Conservation (phyloP, 2,329 filamentous ascomycete species). For the Verticillium nonalfalfae region DNA sequence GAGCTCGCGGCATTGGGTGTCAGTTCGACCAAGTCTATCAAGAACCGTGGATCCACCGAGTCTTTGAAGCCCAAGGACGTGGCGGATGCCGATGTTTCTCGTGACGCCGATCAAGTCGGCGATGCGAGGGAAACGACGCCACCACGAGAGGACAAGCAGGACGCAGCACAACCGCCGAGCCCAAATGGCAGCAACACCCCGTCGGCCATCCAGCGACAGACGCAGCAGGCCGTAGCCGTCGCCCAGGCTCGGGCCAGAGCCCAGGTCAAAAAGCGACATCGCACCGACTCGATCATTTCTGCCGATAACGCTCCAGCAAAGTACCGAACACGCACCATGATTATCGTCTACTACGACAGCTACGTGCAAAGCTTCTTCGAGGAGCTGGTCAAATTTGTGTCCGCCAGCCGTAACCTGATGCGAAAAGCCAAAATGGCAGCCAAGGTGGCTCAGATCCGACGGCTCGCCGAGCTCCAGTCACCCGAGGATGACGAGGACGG, state of each 20-base stretch:
- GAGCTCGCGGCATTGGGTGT: conserved; percentile 47
- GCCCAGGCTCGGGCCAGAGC: conserved; percentile 40
- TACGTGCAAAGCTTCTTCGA: conserved; percentile 81
- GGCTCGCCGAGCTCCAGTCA: conserved; percentile 52
- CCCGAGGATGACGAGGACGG: conserved; percentile 37
- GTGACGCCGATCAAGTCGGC: conserved; percentile 7
- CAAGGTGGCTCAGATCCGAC: conserved; percentile 61
- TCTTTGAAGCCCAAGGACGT: conserved; percentile 42
- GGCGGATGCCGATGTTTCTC: conserved; percentile 9
- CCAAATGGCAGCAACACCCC: conserved; percentile 23
- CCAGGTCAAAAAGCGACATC: conserved; percentile 41
- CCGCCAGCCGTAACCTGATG: conserved; percentile 73
- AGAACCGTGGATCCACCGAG: conserved; percentile 47
- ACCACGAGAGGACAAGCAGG: conserved; percentile 2
- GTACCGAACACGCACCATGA: conserved; percentile 66
- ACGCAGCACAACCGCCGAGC: conserved; percentile 18
- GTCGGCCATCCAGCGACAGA: conserved; percentile 30
- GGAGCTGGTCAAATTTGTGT: conserved; percentile 73
- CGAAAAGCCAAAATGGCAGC: conserved; percentile 83
- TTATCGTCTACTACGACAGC: conserved; percentile 89
- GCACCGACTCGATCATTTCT: conserved; percentile 46
- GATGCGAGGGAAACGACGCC: not conserved
- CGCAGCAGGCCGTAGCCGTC: conserved; percentile 36
- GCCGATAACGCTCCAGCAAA: conserved; percentile 40
- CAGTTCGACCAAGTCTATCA: conserved; percentile 32